Evolutionary conservation across 306 rosid species (phyloP), one percentile per base, ranked within the genome.

Genomic region (Lotus japonicus): DNA sequence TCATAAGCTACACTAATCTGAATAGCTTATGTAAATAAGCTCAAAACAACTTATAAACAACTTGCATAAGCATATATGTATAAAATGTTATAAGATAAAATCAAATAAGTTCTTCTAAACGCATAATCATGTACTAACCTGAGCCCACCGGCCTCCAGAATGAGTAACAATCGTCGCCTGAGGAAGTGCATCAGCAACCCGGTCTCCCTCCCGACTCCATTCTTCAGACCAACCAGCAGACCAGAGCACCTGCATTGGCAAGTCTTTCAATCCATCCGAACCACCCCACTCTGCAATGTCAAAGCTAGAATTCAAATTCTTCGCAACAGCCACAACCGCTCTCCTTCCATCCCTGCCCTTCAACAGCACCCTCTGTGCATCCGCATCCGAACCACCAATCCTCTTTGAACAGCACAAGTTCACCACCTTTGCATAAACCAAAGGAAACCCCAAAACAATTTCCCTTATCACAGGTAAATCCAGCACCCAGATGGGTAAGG

Each of bases 81-180:
- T n/a, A n/a, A n/a, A n/a, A 6, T 2, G 26, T 21, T 31, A 31
- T 5, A 31, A 31, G 36, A 31, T 31, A 31, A 31, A 31, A 7
- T 31, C 7, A 49, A 64, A 42, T 10, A 19, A 76, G 11, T 44
- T 31, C 1, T 1, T 31, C 36, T 2, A 55, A 56, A 66, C 1
- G 58, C 16, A 38, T 31, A 68, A 66, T 41, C 35, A 44, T 64
- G 70, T 58, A 55, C 80, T 84, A 68, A 92, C 97, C 96, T 94
- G 99, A 76, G 95, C 84, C 97, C 97, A 90, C 26, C 95, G 83
- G 23, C 96, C 90, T 9, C 97, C 95, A 13, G 96, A 79, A 80
- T 94, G 97, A 5, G 81, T 68, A 56, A 72, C 76, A 77, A 90
- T 87, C 21, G 26, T 75, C 0, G 96, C 96, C 58, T n/a, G 89